Base-by-base conservation (phyloP, 202 grass and related monocot species). In the Digitaria exilis region DNA sequence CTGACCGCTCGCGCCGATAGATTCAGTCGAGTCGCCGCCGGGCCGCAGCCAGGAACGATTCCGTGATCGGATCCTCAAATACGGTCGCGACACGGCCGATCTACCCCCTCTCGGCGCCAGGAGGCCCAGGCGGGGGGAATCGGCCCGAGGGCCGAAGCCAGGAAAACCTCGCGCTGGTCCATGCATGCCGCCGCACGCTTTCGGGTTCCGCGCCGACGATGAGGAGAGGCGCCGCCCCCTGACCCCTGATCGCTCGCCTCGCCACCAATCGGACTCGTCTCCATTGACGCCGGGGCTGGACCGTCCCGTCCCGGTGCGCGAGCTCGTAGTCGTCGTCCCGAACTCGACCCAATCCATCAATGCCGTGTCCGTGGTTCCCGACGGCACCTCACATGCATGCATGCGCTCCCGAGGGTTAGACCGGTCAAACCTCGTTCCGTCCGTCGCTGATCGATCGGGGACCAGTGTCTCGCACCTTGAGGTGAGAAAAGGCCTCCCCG, bases 381-480 rank as follows among this genome's bases (percentile, higher is more conserved):
- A 78, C 18, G 80, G 21, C 76, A 12, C 46, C 46, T 31, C 79
- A 7, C 85, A 78, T 78, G 73, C n/a, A n/a, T n/a, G n/a, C 78
- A 39, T 39, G 37, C 37, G 37, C 37, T 39, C 48, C 48, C 16
- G 9, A 25, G 54, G n/a, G 0, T 44, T 58, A 52, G 79, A 44
- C 65, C 52, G 28, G 88, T 87, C 88, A 79, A 82, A 55, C 34
- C 75, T 58, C 80, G 84, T 79, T 67, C 50, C 2, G 51, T 37
- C 19, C 84, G 34, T 49, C 32, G 31, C 31, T 37, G 52, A 46
- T n/a, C n/a, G n/a, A n/a, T n/a, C 22, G 30, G 77, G 78, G 72
- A 86, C 76, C 66, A 51, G 78, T 30, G 4, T 17, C 55, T 1
- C 11, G 54, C 30, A 10, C 31, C 34, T 63, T 22, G 25, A 50